phyloP scores from a whole-genome alignment of 2,329 filamentous ascomycete species.

The Chaetomiaceae sp. region DNA sequence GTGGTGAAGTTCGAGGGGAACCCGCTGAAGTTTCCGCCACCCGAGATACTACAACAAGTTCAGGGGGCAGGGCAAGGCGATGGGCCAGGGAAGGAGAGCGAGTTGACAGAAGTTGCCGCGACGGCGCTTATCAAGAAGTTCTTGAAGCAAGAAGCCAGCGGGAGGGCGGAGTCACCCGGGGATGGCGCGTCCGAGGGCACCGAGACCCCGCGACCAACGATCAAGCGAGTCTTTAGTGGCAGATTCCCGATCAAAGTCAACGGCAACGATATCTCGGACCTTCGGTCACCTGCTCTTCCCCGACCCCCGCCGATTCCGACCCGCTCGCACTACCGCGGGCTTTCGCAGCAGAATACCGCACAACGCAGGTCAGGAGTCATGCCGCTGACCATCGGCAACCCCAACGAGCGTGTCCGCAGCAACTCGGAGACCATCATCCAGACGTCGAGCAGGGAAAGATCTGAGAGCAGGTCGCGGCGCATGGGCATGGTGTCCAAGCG shows the following conservation, averaged over 20 bases:
- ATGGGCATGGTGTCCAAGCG: slow-evolving; percentile 60
- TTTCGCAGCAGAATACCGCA: slow-evolving; percentile 63
- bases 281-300: slow-evolving; percentile 62
- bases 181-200: slow-evolving; percentile 68
- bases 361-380: slow-evolving; percentile 69
- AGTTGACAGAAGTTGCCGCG: slow-evolving; percentile 57
- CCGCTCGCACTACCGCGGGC: slow-evolving; percentile 73
- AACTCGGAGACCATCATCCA: slow-evolving; percentile 60
- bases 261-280: slow-evolving; percentile 62
- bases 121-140: slow-evolving; percentile 61
- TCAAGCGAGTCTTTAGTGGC: slow-evolving; percentile 59
- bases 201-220: slow-evolving; percentile 67
- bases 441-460: slow-evolving; percentile 43
- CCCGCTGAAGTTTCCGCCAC: slow-evolving; percentile 74
- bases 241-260: slow-evolving; percentile 69
- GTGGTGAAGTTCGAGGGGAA: slow-evolving; percentile 89
- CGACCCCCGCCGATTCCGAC: slow-evolving; percentile 74
- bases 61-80: slow-evolving; percentile 54
- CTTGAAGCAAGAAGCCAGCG: slow-evolving; percentile 44
- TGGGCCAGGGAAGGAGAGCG: slow-evolving; percentile 54
- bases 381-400: slow-evolving; percentile 63
- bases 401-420: slow-evolving; percentile 63
- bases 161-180: slow-evolving; percentile 52
- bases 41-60: slow-evolving; percentile 61
- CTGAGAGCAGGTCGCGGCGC: slow-evolving; percentile 54